A percentile compares a stretch with the other conserved stretches of the same genome.
phyloP scores from a whole-genome alignment of 805 yeast species.

The Hanseniaspora lachancei region DNA sequence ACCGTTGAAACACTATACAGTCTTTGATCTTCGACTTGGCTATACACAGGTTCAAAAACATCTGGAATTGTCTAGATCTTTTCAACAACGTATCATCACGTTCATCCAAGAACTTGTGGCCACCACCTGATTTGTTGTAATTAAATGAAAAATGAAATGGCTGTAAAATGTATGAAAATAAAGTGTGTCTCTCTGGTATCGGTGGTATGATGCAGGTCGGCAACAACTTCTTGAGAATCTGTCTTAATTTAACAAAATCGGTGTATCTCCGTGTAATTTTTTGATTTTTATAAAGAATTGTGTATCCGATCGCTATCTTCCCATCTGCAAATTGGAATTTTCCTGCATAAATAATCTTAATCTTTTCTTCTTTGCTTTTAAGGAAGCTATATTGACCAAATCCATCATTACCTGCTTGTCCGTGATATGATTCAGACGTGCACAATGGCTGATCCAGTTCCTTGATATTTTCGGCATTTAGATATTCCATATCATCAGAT shows the following conservation, averaged over 20 bases:
- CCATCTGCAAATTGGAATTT: constrained; percentile 70
- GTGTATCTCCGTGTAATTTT: constrained; percentile 76
- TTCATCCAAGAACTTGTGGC: constrained; percentile 37
- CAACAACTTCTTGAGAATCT: constrained; percentile 52
- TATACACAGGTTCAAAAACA: constrained; percentile 66
- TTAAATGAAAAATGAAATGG: constrained; percentile 23
- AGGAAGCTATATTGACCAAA: not conserved
- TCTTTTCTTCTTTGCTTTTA: constrained; percentile 12
- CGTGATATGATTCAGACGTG: not conserved
- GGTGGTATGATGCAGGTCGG: constrained; percentile 86
- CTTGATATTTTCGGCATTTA: not conserved
- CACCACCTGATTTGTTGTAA: constrained; percentile 20
- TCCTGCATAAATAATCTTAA: constrained; percentile 64
- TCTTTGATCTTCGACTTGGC: constrained; percentile 41
- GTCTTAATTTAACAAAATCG: constrained; percentile 77
- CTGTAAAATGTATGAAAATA: constrained; percentile 34
- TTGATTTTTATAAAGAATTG: constrained; percentile 48
- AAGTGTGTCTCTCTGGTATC: constrained; percentile 73
- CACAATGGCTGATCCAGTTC: not conserved
- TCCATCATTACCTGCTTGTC: not conserved
- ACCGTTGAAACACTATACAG: constrained; percentile 55
- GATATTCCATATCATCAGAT: not conserved
- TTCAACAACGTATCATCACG: constrained; percentile 24
- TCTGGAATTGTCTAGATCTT: constrained; percentile 60
- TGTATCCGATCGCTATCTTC: constrained; percentile 69